These are phyloP conservation scores for Thoreauomyces humboldtii DNA, from an alignment of 192 early-diverging fungal genomes.

Conservation along the genomic window DNA sequence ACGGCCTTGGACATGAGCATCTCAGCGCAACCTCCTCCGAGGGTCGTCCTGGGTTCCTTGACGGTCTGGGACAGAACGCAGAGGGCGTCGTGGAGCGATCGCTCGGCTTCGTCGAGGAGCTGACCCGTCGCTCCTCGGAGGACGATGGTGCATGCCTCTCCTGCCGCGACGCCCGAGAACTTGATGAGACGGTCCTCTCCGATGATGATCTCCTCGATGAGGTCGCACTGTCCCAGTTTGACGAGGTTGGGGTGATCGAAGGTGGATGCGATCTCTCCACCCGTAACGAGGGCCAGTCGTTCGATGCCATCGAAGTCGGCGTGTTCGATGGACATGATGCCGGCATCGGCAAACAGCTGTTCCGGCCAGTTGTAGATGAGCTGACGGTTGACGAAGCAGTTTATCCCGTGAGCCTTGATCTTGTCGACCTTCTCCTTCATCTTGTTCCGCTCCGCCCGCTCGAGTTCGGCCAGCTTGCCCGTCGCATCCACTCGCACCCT, in stretches of 20 bases:
- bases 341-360: constrained; percentile 96
- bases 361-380: constrained; percentile 99
- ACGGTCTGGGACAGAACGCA: constrained; percentile 94
- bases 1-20: constrained; percentile 97
- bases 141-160: constrained; percentile 97
- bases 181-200: constrained; percentile 98
- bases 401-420: constrained; percentile 96
- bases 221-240: constrained; percentile 88
- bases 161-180: constrained; percentile 92
- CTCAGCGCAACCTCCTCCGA: constrained; percentile 96
- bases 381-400: constrained; percentile 99
- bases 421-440: constrained; percentile 99
- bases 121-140: constrained; percentile 93
- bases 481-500: constrained; percentile 94
- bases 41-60: constrained; percentile 86
- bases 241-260: constrained; percentile 98
- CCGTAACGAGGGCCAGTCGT: constrained; percentile 93
- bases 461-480: constrained; percentile 95
- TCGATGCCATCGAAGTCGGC: constrained; percentile 99
- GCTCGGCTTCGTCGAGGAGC: constrained; percentile 95
- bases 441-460: constrained; percentile 96
- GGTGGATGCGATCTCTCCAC: constrained; percentile 96
- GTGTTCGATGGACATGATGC: constrained; percentile 96
- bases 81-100: constrained; percentile 95
- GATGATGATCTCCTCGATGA: constrained; percentile 98